Evolutionary conservation across 495 filamentous ascomycete genomes (phyloP).

Genomic region (Penicillium odoratum): DNA sequence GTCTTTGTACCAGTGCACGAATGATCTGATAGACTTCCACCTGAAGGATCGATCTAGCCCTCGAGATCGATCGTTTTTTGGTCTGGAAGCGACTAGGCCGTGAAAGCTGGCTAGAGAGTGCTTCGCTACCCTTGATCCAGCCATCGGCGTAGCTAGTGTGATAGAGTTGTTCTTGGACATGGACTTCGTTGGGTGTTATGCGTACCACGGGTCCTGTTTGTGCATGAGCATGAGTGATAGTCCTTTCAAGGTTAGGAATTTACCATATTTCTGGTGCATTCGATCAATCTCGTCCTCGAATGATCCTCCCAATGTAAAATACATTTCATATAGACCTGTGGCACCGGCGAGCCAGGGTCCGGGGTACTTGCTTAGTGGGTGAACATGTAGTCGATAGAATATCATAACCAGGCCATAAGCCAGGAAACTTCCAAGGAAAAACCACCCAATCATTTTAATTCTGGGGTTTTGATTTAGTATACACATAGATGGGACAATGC

Average conservation of each 20-base stretch:
- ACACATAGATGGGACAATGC: not conserved
- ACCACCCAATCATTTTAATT: conserved; percentile 20
- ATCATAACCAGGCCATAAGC: conserved; percentile 23
- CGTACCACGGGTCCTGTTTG: conserved; percentile 27
- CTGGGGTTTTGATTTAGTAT: not conserved
- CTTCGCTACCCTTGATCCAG: conserved; percentile 23
- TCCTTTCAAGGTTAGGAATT: not conserved
- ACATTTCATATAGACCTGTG: conserved; percentile 48
- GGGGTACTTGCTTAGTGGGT: conserved; percentile 44
- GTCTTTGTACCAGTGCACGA: conserved; percentile 17
- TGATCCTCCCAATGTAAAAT: conserved; percentile 41
- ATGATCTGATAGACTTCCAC: conserved; percentile 23
- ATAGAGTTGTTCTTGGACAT: conserved; percentile 20
- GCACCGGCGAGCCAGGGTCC: conserved; percentile 47
- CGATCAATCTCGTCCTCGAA: conserved; percentile 43
- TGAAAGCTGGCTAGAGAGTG: not conserved
- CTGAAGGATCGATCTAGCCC: conserved; percentile 20
- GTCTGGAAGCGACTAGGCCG: conserved; percentile 6
- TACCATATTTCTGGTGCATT: conserved; percentile 46
- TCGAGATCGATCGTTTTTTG: conserved; percentile 19
- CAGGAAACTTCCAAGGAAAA: conserved; percentile 26
- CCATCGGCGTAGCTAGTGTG: conserved; percentile 14
- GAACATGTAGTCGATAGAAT: conserved; percentile 39
- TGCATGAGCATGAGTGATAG: not conserved
- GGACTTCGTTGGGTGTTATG: conserved; percentile 28